A percentile compares a stretch with the other conserved stretches of the same genome.
phyloP scores from a whole-genome alignment of 768 basidiomycete genomes.

The Termitomyces heimii region DNA sequence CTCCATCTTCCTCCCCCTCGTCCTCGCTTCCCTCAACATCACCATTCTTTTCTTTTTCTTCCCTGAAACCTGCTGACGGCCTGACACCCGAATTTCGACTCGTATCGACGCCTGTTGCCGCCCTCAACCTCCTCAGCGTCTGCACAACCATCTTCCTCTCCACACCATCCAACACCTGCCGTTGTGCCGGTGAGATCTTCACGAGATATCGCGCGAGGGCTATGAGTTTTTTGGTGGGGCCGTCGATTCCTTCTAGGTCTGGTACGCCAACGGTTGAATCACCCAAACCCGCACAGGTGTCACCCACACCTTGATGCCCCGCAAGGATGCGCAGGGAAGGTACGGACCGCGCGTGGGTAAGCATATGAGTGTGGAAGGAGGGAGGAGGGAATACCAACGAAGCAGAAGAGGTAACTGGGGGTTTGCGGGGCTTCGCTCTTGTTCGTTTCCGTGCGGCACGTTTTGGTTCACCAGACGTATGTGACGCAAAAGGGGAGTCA shows the following conservation, averaged over 20 bases:
- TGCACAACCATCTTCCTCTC: conserved; percentile 8
- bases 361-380: not conserved
- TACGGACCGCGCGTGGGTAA: not conserved
- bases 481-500: not conserved
- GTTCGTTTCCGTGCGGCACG: not conserved
- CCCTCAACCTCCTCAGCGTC: not conserved
- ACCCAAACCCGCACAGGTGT: not conserved
- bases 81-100: not conserved
- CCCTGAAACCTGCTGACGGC: not conserved
- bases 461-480: not conserved
- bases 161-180: conserved; percentile 5
- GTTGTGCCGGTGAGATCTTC: conserved; percentile 6
- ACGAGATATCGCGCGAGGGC: conserved; percentile 6
- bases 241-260: not conserved
- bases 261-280: not conserved
- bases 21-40: not conserved
- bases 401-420: not conserved
- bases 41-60: not conserved
- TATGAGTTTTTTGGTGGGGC: conserved; percentile 1
- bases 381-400: not conserved
- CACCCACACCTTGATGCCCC: not conserved
- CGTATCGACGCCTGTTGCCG: not conserved
- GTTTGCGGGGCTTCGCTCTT: not conserved
- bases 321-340: not conserved
- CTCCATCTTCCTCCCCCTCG: conserved; percentile 2